Base-by-base conservation (phyloP, 192 early-diverging fungal species). In the Jimgerdemannia lactiflua region DNA sequence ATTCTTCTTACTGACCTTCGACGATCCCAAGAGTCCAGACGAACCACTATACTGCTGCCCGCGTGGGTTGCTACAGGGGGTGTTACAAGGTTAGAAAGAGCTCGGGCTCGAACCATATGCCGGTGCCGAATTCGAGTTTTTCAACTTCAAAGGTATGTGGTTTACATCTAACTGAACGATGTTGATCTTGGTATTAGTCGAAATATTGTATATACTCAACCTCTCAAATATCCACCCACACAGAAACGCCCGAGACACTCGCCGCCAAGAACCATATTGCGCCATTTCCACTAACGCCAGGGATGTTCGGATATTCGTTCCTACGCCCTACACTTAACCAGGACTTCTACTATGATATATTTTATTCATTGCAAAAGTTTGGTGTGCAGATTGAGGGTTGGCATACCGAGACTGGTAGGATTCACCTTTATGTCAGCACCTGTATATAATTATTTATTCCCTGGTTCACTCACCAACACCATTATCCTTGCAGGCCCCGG, bases 231-330 rank as follows among this genome's bases (percentile, higher is more conserved):
- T 29, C 29, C 29, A 65, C n/a, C 65, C 9, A 7, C 65, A 41
- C 77, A 92, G 94, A 95, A 78, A 92, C 91, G 3, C 88, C 91
- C 0, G 84, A 90, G 9, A 83, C 88, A n/a, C 44, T 95, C 18
- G 84, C 76, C 2, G 82, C 70, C 65, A 94, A 95, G 79, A 77
- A 87, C 9, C 88, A 92, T 67, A 76, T 82, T 14, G 74, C 80
- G 0, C 80, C 92, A 18, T 63, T 70, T 2, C 89, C 91, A 39
- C 74, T 95, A 3, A 94, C 94, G 4, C 84, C 84, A 3, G 94
- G 94, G 11, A 95, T 94, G 93, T 92, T 93, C 80, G 94, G 94
- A 44, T 95, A 95, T 74, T 91, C 89, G 11, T 66, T 94, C 4
- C 75, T 90, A 39, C 87, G 94, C 40, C 91, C 94, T 19, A 44